Evolutionary conservation across 169 alveolate species (phyloP).

Genomic region (Cytauxzoon felis): DNA sequence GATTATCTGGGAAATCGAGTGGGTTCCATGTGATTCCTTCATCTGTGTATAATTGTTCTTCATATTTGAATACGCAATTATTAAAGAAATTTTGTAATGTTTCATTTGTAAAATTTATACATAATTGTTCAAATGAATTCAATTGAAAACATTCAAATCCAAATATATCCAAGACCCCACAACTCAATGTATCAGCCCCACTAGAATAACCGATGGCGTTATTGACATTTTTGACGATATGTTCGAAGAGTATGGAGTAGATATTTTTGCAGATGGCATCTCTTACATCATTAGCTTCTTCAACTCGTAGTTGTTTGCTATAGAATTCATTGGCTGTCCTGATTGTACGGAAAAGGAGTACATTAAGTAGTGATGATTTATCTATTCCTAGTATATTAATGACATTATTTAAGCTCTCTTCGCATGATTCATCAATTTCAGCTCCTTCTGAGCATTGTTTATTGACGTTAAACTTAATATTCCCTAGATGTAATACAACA

Average conservation of each 20-base stretch:
- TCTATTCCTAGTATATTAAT: slow-evolving; percentile 67
- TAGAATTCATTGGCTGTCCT: slow-evolving; percentile 71
- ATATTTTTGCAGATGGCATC: slow-evolving; percentile 96
- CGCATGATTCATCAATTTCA: slow-evolving; percentile 50
- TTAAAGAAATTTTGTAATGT: slow-evolving; percentile 89
- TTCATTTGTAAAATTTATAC: slow-evolving; percentile 97
- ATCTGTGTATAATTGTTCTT: slow-evolving; percentile 84
- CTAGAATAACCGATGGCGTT: slow-evolving; percentile 77
- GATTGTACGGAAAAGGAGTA: slow-evolving; percentile 70
- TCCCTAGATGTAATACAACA: slow-evolving; percentile 85
- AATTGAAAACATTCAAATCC: slow-evolving; percentile 96
- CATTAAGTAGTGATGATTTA: slow-evolving; percentile 58
- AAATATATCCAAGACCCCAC: slow-evolving; percentile 94
- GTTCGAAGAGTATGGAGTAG: slow-evolving; percentile 91
- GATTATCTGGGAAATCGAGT: slow-evolving; percentile 94
- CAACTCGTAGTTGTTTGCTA: slow-evolving; percentile 75
- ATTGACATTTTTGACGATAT: slow-evolving; percentile 92
- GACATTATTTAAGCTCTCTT: slow-evolving; percentile 61
- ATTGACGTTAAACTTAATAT: slow-evolving; percentile 79
- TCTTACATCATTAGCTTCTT: slow-evolving; percentile 81
- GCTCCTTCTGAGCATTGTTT: slow-evolving; percentile 70
- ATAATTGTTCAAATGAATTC: slow-evolving; percentile 94
- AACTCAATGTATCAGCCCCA: slow-evolving; percentile 61
- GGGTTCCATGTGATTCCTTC: slow-evolving; percentile 93
- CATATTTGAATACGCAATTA: slow-evolving; percentile 93